Percentiles rank a stretch among this genome's conserved stretches.
These are phyloP conservation scores for Arthrinium phaeospermum DNA, from an alignment of 2,329 filamentous ascomycete genomes.

Conservation along the genomic window DNA sequence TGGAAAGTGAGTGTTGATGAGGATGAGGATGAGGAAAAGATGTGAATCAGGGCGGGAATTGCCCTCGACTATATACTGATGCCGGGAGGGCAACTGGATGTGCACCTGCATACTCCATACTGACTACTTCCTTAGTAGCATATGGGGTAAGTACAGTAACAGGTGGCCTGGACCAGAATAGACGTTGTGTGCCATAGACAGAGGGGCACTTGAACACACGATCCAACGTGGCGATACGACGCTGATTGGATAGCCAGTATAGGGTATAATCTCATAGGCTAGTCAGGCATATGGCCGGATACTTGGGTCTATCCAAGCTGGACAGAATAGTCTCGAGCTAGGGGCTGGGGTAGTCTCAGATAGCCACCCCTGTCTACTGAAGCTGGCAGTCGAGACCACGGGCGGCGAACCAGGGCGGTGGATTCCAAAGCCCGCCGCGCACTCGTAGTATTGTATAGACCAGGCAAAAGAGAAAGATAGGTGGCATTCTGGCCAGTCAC, in stretches of 20 bases:
- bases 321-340: background rate
- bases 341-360: slow-evolving; percentile 11
- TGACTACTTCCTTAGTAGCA: background rate
- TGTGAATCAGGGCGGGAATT: background rate
- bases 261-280: slow-evolving; percentile 5
- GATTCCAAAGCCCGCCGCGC: background rate
- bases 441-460: background rate
- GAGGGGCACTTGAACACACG: background rate
- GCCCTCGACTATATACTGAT: slow-evolving; percentile 12
- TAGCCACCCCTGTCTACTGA: slow-evolving; percentile 4
- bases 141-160: background rate
- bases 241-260: background rate
- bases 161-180: slow-evolving; percentile 10
- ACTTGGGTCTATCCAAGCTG: slow-evolving; percentile 9
- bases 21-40: background rate
- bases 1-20: background rate
- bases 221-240: background rate
- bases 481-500: background rate
- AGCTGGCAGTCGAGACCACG: slow-evolving; percentile 6
- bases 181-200: background rate
- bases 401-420: background rate
- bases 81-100: background rate
- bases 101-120: background rate
- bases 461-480: background rate
- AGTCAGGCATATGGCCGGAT: slow-evolving; percentile 8